Base-by-base conservation (phyloP, 768 basidiomycete species). In the Roridomyces roridus region DNA sequence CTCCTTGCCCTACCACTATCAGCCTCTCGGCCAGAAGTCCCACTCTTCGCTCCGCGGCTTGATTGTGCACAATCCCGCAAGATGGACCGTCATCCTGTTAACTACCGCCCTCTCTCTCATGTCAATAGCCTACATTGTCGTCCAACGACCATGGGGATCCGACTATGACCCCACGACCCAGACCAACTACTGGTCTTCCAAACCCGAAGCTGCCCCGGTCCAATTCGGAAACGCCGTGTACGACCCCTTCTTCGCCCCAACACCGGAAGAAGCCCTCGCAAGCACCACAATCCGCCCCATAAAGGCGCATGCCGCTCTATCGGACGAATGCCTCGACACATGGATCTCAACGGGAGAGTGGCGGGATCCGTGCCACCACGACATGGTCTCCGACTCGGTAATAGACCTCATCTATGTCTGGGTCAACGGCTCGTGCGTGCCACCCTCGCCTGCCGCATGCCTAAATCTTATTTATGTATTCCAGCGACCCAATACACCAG, bases 371-470 rank as follows among this genome's bases (percentile, higher is more conserved):
- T 65, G 64, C 25, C 51, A 43, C 17, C 17, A 49, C 31, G 31
- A 20, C 8, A 59, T 62, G 57, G 60, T 65, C 5, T 23, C 50
- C 4, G 64, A 65, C 6, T 25, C 64, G 6, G 18, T 21, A 20
- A 51, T 65, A 9, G 64, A 65, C 45, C 42, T 65, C 3, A 60
- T 65, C 15, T 65, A 60, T 24, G 45, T 60, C 42, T 65, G 64
- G 64, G 60, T 62, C 26, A 65, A 65, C 42, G 64, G 64, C 41
- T 62, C 60, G 64, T 65, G 55, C 50, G 64, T 62, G 31, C 50
- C 3, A 18, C 23, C 36, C 25, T 37, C 10, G 6, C 18, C 25
- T 10, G 6, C 21, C 31, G 39, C 14, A 2, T 40, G 15, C 14
- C 42, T 39, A 26, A 8, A 17, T 24, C 20, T 15, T 15, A 12